Evolutionary conservation across 371 early-diverging fungal species (phyloP).

Genomic region (Mortierella sp.): DNA sequence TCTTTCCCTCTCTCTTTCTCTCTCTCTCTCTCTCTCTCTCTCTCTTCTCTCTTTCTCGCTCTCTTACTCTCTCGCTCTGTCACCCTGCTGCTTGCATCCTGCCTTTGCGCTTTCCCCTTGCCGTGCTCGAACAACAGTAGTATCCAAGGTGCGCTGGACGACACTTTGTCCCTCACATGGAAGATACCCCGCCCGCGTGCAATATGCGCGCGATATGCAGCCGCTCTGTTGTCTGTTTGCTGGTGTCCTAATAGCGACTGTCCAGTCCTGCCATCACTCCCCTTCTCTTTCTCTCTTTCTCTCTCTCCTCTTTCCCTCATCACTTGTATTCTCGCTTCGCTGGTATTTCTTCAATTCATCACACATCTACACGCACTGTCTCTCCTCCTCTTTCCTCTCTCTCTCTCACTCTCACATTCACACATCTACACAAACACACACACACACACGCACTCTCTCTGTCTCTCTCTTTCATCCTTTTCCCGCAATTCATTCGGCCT

Average conservation of each 20-base stretch:
- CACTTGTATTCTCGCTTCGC: too few species aligned
- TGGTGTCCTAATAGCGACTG: too few species aligned
- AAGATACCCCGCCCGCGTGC: not conserved
- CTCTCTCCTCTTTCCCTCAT: too few species aligned
- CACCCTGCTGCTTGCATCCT: too few species aligned
- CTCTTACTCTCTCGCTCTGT: not conserved
- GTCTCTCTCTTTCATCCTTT: slow-evolving; percentile 1
- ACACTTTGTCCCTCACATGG: not conserved
- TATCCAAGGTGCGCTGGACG: not conserved
- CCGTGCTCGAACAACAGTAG: not conserved
- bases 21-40: not conserved
- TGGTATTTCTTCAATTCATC: too few species aligned
- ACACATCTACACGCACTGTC: too few species aligned
- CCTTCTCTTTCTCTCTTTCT: not conserved
- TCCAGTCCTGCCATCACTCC: not conserved
- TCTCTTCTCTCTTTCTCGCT: not conserved
- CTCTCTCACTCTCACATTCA: not conserved
- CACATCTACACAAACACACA: not conserved
- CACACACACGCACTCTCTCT: not conserved
- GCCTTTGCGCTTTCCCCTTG: too few species aligned
- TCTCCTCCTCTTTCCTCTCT: too few species aligned
- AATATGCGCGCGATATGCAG: not conserved
- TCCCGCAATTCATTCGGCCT: not conserved
- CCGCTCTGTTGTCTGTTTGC: not conserved
- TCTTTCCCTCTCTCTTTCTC: not conserved